These are phyloP conservation scores for Sporothrix phasma DNA, from an alignment of 2,329 filamentous ascomycete species.

Conservation along the genomic window DNA sequence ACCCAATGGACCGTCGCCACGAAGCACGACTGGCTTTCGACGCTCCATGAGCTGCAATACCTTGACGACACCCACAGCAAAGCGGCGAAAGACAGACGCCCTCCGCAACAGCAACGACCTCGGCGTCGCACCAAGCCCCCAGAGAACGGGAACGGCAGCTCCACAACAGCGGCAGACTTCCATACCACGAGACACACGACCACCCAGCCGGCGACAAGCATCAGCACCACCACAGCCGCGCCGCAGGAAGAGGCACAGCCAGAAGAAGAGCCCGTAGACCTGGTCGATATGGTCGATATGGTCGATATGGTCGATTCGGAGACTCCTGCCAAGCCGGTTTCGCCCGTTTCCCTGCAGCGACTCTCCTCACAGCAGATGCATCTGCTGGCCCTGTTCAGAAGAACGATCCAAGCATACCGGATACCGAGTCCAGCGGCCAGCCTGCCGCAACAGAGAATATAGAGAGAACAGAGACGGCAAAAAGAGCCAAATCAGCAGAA, in stretches of 20 bases:
- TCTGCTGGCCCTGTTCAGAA: slow-evolving; percentile 22
- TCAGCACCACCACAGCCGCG: background rate
- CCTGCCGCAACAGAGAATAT: too few species aligned
- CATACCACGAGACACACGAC: background rate
- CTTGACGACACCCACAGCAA: slow-evolving; percentile 43
- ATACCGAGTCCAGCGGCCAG: background rate
- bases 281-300: background rate
- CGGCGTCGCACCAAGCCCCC: background rate
- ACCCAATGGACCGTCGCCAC: slow-evolving; percentile 23
- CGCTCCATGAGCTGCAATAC: slow-evolving; percentile 59
- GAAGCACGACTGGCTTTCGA: slow-evolving; percentile 32
- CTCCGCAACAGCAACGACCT: too few species aligned
- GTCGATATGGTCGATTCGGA: background rate
- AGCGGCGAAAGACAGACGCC: slow-evolving; percentile 53
- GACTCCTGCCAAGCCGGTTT: background rate
- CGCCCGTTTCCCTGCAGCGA: background rate
- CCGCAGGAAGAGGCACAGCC: background rate
- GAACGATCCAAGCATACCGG: background rate
- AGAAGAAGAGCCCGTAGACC: background rate
- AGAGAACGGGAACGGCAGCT: too few species aligned
- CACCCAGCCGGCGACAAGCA: slow-evolving; percentile 27
- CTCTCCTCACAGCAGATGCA: slow-evolving; percentile 13
- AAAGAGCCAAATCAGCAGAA: background rate
- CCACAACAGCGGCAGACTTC: background rate
- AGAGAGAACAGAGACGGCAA: background rate